Evolutionary conservation across 345 rosid genomes (phyloP).

Genomic region (Angophora floribunda): DNA sequence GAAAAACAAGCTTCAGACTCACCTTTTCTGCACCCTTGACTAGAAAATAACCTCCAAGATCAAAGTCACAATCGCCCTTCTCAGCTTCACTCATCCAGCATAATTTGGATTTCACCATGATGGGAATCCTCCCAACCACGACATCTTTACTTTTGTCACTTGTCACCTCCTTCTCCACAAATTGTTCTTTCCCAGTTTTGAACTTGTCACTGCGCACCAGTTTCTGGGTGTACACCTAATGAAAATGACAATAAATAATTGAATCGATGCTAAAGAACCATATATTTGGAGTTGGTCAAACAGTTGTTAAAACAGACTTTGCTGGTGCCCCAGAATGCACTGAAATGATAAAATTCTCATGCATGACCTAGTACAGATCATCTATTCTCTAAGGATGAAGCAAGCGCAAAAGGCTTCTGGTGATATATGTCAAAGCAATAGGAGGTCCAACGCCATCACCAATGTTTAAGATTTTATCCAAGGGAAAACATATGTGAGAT

Average conservation of each 20-base stretch:
- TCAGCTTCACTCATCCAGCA: constrained; percentile 56
- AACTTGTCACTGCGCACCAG: constrained; percentile 61
- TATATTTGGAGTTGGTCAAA: neutral
- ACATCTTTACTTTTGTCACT: constrained; percentile 35
- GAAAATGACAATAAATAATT: constrained; percentile 4
- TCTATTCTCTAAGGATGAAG: neutral
- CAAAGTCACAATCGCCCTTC: constrained; percentile 78
- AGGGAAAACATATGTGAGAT: neutral
- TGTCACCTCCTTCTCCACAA: constrained; percentile 22
- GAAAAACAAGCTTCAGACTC: constrained; percentile 1
- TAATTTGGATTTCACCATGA: constrained; percentile 77
- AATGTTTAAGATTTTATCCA: neutral
- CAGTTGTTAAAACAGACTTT: neutral
- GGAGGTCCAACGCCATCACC: neutral
- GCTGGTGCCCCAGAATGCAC: neutral
- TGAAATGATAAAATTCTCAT: neutral
- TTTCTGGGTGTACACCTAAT: constrained; percentile 42
- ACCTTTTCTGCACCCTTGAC: constrained; percentile 96
- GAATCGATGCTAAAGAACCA: neutral
- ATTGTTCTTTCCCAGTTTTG: constrained; percentile 68
- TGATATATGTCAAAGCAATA: neutral
- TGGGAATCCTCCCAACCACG: constrained; percentile 69
- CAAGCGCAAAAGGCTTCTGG: neutral
- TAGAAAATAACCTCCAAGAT: constrained; percentile 81
- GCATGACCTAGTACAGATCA: neutral